Evolutionary conservation across 106 monocot species (phyloP).

Genomic region (Phalaenopsis aphrodite): DNA sequence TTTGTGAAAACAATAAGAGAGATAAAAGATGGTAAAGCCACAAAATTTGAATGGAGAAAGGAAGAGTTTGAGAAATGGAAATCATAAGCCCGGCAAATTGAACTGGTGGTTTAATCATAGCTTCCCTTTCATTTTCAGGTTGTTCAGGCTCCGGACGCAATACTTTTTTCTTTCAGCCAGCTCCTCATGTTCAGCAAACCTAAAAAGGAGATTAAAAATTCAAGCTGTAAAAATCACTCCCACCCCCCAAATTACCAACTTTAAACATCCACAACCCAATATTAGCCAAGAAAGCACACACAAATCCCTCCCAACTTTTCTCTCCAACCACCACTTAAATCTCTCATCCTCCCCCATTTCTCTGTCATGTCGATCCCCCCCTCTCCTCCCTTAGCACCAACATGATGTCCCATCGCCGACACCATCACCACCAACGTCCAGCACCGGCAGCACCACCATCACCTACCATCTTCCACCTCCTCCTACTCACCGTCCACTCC

Average conservation of each 20-base stretch:
- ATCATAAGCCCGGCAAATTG: too few species aligned
- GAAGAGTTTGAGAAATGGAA: too few species aligned
- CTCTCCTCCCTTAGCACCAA: not conserved
- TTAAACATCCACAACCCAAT: not conserved
- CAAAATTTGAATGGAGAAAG: too few species aligned
- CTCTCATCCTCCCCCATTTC: not conserved
- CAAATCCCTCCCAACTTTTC: not conserved
- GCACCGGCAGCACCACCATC: not conserved
- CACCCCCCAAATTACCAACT: not conserved
- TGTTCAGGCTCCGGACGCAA: too few species aligned
- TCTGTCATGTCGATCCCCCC: not conserved
- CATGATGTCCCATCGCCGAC: not conserved
- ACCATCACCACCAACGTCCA: not conserved
- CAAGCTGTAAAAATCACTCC: not conserved
- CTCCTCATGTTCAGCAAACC: too few species aligned
- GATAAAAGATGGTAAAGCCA: too few species aligned
- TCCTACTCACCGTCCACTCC: slow-evolving; percentile 13
- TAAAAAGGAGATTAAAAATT: not conserved
- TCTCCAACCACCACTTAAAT: not conserved
- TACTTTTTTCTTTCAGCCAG: too few species aligned
- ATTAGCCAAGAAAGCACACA: not conserved
- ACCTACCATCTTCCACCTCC: not conserved
- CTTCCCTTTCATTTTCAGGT: too few species aligned
- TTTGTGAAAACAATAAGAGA: too few species aligned
- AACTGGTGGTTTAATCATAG: too few species aligned